These are phyloP conservation scores for Aspergillus sp. DNA, from an alignment of 2,329 filamentous ascomycete genomes.

Conservation along the genomic window DNA sequence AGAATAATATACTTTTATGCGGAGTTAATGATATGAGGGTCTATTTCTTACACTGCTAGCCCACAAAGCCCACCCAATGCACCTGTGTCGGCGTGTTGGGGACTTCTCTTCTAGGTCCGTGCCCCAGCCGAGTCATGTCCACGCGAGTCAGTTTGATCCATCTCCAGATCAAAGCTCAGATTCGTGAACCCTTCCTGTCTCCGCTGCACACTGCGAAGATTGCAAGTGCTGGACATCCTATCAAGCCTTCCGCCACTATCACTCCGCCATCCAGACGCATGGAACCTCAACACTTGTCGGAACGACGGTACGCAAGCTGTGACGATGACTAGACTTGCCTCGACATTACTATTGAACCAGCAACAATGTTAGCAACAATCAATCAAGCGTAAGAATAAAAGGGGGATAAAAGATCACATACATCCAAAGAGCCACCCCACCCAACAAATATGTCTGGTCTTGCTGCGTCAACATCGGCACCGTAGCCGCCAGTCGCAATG, in stretches of 20 bases:
- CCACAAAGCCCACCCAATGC: too few species aligned
- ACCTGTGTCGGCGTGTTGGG: too few species aligned
- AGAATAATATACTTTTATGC: too few species aligned
- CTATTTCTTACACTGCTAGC: too few species aligned
- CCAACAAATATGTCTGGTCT: background rate
- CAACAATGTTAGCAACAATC: background rate
- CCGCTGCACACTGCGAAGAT: conserved; percentile 1
- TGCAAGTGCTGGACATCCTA: background rate
- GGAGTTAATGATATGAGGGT: too few species aligned
- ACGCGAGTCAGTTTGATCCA: background rate
- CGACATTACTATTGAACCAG: background rate
- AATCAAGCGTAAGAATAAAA: background rate
- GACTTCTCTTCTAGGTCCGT: background rate
- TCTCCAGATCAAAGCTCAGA: background rate
- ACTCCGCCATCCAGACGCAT: background rate
- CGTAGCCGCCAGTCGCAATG: background rate
- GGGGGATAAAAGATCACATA: background rate
- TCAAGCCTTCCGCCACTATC: background rate
- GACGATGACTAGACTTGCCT: background rate
- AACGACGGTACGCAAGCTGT: background rate
- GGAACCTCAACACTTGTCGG: background rate
- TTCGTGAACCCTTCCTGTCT: conserved; percentile 2
- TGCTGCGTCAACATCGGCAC: background rate
- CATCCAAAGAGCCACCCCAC: conserved; percentile 1
- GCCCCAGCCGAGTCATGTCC: background rate